Evolutionary conservation across 2,329 filamentous ascomycete species (phyloP).

Genomic region (Ophiostoma quercus): DNA sequence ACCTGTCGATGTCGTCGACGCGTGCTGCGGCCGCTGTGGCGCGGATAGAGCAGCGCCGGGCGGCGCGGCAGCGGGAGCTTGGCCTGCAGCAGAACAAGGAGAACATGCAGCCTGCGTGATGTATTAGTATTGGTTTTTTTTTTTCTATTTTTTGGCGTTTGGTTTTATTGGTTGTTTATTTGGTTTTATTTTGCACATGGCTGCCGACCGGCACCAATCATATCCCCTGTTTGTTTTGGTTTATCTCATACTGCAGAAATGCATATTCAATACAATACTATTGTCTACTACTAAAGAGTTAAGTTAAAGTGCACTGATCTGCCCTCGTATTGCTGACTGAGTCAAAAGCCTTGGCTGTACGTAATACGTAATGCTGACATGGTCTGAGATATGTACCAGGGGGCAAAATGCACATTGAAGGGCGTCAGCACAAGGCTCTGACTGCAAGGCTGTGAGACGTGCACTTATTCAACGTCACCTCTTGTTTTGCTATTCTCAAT

Average conservation of each 20-base stretch:
- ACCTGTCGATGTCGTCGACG: slow-evolving; percentile 45
- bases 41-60: slow-evolving; percentile 49
- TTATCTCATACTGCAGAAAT: not conserved
- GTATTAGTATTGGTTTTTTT: not conserved
- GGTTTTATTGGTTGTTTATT: not conserved
- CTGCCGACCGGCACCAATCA: not conserved
- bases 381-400: not conserved
- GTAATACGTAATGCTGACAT: slow-evolving; percentile 4
- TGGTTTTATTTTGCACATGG: not conserved
- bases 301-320: not conserved
- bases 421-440: slow-evolving; percentile 2
- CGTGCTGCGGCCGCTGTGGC: slow-evolving; percentile 51
- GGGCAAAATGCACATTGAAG: not conserved
- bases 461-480: slow-evolving; percentile 10
- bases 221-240: not conserved
- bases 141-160: not conserved
- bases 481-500: no score
- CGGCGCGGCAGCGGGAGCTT: slow-evolving; percentile 39
- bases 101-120: slow-evolving; percentile 42
- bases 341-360: slow-evolving; percentile 5
- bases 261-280: not conserved
- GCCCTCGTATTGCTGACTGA: not conserved
- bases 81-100: slow-evolving; percentile 43
- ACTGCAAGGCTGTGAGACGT: slow-evolving; percentile 8
- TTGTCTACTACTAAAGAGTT: not conserved